Conservation (phyloP, 495 filamentous ascomycete genomes). For the Daldinia bambusicola region DNA sequence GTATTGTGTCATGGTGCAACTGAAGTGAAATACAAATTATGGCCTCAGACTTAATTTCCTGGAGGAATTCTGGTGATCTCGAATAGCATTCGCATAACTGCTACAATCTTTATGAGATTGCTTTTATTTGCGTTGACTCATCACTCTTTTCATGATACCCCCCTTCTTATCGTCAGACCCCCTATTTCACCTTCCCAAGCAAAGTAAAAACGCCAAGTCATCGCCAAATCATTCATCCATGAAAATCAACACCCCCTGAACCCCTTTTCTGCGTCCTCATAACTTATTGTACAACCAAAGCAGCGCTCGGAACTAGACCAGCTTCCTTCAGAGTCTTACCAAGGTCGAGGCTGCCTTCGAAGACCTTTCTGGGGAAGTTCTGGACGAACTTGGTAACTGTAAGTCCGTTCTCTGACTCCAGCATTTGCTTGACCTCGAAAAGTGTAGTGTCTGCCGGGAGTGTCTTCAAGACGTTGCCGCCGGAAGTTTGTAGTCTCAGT, state of each 20-base stretch:
- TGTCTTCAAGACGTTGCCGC: slow-evolving; percentile 81
- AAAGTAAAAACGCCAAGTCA: slow-evolving; percentile 33
- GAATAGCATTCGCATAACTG: slow-evolving; percentile 20
- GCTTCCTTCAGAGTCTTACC: slow-evolving; percentile 92
- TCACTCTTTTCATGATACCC: slow-evolving; percentile 10
- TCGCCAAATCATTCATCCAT: slow-evolving; percentile 32
- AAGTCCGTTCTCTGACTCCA: slow-evolving; percentile 68
- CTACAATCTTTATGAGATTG: slow-evolving; percentile 8
- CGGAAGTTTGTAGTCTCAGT: slow-evolving; percentile 79
- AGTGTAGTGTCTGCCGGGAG: slow-evolving; percentile 87
- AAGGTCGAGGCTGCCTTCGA: slow-evolving; percentile 77
- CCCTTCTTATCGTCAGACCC: slow-evolving; percentile 6
- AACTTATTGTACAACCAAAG: slow-evolving; percentile 74
- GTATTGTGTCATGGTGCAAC: slow-evolving; percentile 6
- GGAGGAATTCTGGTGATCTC: slow-evolving; percentile 22
- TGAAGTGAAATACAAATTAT: background rate
- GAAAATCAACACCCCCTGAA: slow-evolving; percentile 13
- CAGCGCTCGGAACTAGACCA: slow-evolving; percentile 87
- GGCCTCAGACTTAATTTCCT: slow-evolving; percentile 9
- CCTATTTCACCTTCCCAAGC: slow-evolving; percentile 17
- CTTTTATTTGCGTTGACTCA: background rate
- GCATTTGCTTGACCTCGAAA: slow-evolving; percentile 85
- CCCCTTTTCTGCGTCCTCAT: background rate
- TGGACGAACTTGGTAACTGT: slow-evolving; percentile 79
- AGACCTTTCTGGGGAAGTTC: slow-evolving; percentile 89